Conservation (phyloP, 2,329 filamentous ascomycete species). For the Trichophyton schoenleinii region DNA sequence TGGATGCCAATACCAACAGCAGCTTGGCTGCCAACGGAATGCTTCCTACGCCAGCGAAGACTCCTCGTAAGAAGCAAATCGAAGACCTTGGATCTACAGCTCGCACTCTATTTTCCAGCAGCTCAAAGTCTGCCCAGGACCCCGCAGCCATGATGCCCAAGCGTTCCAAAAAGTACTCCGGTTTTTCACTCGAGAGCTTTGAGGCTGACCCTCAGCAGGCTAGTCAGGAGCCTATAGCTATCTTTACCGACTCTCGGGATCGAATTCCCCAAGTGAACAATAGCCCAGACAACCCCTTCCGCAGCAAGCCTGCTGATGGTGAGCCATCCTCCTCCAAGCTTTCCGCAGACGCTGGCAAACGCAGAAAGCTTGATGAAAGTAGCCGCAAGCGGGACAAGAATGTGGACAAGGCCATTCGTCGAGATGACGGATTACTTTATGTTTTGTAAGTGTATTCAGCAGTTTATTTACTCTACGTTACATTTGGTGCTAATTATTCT, state of each 20-base stretch:
- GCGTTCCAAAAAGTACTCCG: slow-evolving; percentile 34
- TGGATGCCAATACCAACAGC: slow-evolving; percentile 12
- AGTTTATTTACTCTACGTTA: neutral
- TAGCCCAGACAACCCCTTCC: slow-evolving; percentile 45
- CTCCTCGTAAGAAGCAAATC: slow-evolving; percentile 44
- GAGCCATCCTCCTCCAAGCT: neutral
- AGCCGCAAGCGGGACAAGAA: slow-evolving; percentile 23
- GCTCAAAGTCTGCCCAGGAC: slow-evolving; percentile 26
- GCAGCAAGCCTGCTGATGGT: slow-evolving; percentile 25
- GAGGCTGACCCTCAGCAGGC: slow-evolving; percentile 21
- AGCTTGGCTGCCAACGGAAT: slow-evolving; percentile 29
- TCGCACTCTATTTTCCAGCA: slow-evolving; percentile 41
- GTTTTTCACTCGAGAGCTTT: slow-evolving; percentile 36
- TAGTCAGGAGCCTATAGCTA: slow-evolving; percentile 36
- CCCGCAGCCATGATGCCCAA: slow-evolving; percentile 37
- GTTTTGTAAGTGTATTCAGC: slow-evolving; percentile 43
- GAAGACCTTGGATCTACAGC: slow-evolving; percentile 37
- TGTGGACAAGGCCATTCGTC: slow-evolving; percentile 40
- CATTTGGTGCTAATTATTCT: slow-evolving; percentile 18
- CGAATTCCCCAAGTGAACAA: slow-evolving; percentile 43
- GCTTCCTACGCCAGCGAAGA: slow-evolving; percentile 51
- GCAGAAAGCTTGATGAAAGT: slow-evolving; percentile 24
- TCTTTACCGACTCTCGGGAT: slow-evolving; percentile 53
- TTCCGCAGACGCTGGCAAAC: slow-evolving; percentile 22
- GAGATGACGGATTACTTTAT: slow-evolving; percentile 48